These are phyloP conservation scores for Phytophthora macrochlamydospora DNA, from an alignment of 352 stramenopile genomes.

Conservation along the genomic window DNA sequence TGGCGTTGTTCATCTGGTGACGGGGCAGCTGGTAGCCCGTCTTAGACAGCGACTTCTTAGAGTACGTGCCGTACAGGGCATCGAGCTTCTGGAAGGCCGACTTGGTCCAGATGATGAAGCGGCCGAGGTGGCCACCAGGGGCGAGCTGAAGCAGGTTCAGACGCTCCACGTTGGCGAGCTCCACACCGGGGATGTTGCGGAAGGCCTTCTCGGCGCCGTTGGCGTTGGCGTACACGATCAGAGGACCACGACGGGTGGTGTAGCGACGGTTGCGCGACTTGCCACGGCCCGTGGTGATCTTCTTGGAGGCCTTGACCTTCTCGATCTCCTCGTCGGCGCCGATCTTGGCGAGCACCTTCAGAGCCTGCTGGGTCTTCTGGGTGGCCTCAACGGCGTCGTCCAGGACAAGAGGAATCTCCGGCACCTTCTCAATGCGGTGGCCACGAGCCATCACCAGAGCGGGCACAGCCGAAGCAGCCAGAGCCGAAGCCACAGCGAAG, in stretches of 20 bases:
- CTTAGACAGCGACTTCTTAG: slow-evolving; percentile 92
- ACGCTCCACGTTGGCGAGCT: slow-evolving; percentile 96
- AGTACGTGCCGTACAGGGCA: slow-evolving; percentile 95
- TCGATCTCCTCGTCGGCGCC: slow-evolving; percentile 96
- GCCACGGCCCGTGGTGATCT: slow-evolving; percentile 97
- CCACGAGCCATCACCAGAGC: slow-evolving; percentile 98
- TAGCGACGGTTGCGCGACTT: slow-evolving; percentile 99
- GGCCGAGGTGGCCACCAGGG: slow-evolving; percentile 98
- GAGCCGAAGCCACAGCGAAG: slow-evolving; percentile 97
- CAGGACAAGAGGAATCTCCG: slow-evolving; percentile 98
- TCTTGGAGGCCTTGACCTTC: slow-evolving; percentile 98
- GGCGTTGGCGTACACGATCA: slow-evolving; percentile 97
- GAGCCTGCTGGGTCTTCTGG: slow-evolving; percentile 95
- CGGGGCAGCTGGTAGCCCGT: slow-evolving; percentile 92
- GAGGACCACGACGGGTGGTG: slow-evolving; percentile 93
- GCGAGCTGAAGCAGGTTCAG: slow-evolving; percentile 98
- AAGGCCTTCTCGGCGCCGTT: slow-evolving; percentile 95
- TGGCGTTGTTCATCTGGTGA: slow-evolving; percentile 97
- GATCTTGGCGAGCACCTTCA: slow-evolving; percentile 95
- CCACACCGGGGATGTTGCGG: slow-evolving; percentile 98
- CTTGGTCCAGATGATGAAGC: slow-evolving; percentile 99
- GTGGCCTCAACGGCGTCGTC: slow-evolving; percentile 92
- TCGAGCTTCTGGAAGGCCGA: slow-evolving; percentile 97
- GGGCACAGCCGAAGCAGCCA: slow-evolving; percentile 97
- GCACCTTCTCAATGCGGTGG: slow-evolving; percentile 97